Evolutionary conservation across 2,329 filamentous ascomycete genomes (phyloP).

Genomic region (Cytospora piceicola): DNA sequence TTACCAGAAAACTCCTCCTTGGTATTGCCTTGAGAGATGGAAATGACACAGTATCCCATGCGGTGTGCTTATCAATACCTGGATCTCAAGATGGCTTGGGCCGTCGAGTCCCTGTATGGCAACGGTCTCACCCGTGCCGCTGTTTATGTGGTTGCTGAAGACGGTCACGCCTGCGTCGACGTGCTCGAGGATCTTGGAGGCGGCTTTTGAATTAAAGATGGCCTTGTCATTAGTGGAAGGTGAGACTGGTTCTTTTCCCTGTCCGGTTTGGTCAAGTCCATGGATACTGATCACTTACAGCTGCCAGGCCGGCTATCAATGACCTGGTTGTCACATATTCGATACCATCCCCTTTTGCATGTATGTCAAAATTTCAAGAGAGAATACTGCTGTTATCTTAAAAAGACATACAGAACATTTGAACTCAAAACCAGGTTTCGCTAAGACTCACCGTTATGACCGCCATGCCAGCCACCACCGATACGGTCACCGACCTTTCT

Average conservation of each 20-base stretch:
- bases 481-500: conserved; percentile 63
- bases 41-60: conserved; percentile 67
- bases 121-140: conserved; percentile 42
- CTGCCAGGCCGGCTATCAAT: conserved; percentile 65
- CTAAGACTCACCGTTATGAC: conserved; percentile 45
- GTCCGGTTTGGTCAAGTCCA: no score
- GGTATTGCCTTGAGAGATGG: conserved; percentile 50
- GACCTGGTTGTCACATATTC: conserved; percentile 59
- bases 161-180: conserved; percentile 52
- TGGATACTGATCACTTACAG: conserved; percentile 44
- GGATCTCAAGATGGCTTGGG: no score
- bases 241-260: background rate
- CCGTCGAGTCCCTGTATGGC: conserved; percentile 42
- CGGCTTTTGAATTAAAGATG: conserved; percentile 57
- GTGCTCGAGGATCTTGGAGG: conserved; percentile 51
- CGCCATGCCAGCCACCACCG: conserved; percentile 55
- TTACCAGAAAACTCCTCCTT: conserved; percentile 59
- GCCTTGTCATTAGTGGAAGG: conserved; percentile 49
- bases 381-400: no score
- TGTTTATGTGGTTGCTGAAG: conserved; percentile 45
- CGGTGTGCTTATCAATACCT: conserved; percentile 63
- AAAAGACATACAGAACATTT: no score
- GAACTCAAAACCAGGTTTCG: no score
- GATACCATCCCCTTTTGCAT: conserved; percentile 58
- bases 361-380: conserved; percentile 46